These are phyloP conservation scores for Geotrichum reessii DNA, from an alignment of 1,139 yeast genomes.

Conservation along the genomic window DNA sequence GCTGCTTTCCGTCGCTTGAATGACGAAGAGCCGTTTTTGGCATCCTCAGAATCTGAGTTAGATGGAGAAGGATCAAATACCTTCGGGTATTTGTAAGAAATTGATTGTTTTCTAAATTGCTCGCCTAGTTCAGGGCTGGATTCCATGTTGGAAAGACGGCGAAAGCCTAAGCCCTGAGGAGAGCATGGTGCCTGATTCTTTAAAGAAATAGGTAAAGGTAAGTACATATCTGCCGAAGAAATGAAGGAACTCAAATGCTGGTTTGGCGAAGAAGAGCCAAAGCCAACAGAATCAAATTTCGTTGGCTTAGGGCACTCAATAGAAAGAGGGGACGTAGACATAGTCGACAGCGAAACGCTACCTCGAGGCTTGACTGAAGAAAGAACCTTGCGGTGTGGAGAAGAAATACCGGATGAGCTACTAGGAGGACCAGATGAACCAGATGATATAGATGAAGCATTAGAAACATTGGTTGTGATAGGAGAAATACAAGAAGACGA, in stretches of 20 bases:
- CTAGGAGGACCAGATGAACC: constrained; percentile 22
- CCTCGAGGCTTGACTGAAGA: constrained; percentile 13
- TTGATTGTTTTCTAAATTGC: constrained; percentile 28
- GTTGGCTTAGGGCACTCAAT: constrained; percentile 10
- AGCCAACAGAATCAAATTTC: background rate
- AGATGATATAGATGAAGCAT: constrained; percentile 15
- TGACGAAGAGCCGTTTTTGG: constrained; percentile 50
- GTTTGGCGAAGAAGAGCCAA: constrained; percentile 9
- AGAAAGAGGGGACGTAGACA: constrained; percentile 18
- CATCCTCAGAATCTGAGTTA: constrained; percentile 66
- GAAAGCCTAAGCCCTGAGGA: constrained; percentile 17
- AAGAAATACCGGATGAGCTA: constrained; percentile 12
- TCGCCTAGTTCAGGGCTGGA: constrained; percentile 31
- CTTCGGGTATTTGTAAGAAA: constrained; percentile 30
- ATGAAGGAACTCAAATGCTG: constrained; percentile 2
- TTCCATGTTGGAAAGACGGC: constrained; percentile 28
- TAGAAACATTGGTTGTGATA: constrained; percentile 12
- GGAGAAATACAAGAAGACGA: constrained; percentile 21
- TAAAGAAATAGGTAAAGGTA: constrained; percentile 16
- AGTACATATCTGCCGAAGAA: constrained; percentile 4
- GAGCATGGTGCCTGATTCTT: constrained; percentile 12
- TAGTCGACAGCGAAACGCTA: constrained; percentile 8
- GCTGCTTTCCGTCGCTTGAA: constrained; percentile 53
- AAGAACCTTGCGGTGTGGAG: constrained; percentile 16
- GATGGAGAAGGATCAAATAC: constrained; percentile 53